A percentile compares a stretch with the other conserved stretches of the same genome.
Conservation (phyloP, 495 filamentous ascomycete genomes). For the Aspergillus sparsus region DNA sequence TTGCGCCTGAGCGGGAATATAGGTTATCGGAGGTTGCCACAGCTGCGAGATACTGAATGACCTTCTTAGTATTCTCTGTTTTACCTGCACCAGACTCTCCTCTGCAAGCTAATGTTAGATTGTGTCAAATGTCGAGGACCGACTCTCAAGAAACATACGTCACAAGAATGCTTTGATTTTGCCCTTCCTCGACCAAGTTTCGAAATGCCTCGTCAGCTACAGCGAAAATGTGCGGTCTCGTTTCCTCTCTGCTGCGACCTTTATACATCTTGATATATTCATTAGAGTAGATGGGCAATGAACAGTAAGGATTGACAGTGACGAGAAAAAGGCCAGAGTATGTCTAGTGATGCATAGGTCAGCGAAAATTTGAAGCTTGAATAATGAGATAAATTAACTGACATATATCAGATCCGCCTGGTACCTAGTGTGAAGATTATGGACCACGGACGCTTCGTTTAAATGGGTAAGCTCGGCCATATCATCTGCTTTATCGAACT, state of each 20-base stretch:
- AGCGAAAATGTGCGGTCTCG: constrained; percentile 95
- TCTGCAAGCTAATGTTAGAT: constrained; percentile 32
- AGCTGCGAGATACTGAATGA: constrained; percentile 96
- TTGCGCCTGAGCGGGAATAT: constrained; percentile 58
- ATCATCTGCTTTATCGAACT: constrained; percentile 98
- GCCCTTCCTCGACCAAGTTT: constrained; percentile 90
- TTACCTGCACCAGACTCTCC: constrained; percentile 99
- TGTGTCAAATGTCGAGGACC: not conserved
- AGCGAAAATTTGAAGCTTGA: constrained; percentile 6
- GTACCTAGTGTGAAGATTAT: constrained; percentile 93
- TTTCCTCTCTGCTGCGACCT: constrained; percentile 85
- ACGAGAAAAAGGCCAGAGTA: constrained; percentile 98
- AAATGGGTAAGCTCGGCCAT: constrained; percentile 98
- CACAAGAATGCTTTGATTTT: constrained; percentile 96
- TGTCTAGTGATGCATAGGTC: constrained; percentile 52
- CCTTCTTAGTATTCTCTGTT: constrained; percentile 99
- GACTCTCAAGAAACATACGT: constrained; percentile 55
- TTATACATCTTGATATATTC: constrained; percentile 98
- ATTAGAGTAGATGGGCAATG: constrained; percentile 91
- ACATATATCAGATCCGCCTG: constrained; percentile 94
- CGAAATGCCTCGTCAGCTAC: constrained; percentile 98
- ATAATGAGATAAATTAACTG: constrained; percentile 27
- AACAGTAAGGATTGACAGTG: constrained; percentile 94
- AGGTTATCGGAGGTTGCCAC: constrained; percentile 83
- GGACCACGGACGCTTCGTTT: constrained; percentile 96